phyloP scores from a whole-genome alignment of 257 asterid species.

The Schizonepeta tenuifolia region DNA sequence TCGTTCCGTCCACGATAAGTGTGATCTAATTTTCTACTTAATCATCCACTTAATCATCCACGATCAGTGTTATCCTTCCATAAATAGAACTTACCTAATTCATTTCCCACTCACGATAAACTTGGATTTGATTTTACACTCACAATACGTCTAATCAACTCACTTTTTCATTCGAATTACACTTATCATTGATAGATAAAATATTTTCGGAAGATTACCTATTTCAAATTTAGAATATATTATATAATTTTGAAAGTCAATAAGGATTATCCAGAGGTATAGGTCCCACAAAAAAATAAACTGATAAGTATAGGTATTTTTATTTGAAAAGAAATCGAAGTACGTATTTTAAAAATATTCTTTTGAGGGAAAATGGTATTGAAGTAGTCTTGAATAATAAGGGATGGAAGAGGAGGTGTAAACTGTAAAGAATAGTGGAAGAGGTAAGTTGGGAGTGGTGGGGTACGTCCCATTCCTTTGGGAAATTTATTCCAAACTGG shows the following conservation, averaged over 20 bases:
- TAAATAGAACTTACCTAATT: no score
- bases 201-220: background rate
- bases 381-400: background rate
- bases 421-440: constrained; percentile 2
- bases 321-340: background rate
- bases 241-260: background rate
- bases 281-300: background rate
- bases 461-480: background rate
- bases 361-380: background rate
- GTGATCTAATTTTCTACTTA: no score
- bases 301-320: no score
- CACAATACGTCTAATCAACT: no score
- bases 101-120: no score
- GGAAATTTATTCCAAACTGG: background rate
- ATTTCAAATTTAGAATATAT: background rate
- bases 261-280: background rate
- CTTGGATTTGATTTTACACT: no score
- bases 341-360: background rate
- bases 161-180: no score
- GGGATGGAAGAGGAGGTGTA: background rate
- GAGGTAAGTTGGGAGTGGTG: background rate
- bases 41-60: no score
- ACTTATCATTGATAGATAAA: no score
- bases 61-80: no score
- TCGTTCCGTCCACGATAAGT: no score